phyloP scores from a whole-genome alignment of 495 filamentous ascomycete genomes.

The Jackrogersella multiformis region DNA sequence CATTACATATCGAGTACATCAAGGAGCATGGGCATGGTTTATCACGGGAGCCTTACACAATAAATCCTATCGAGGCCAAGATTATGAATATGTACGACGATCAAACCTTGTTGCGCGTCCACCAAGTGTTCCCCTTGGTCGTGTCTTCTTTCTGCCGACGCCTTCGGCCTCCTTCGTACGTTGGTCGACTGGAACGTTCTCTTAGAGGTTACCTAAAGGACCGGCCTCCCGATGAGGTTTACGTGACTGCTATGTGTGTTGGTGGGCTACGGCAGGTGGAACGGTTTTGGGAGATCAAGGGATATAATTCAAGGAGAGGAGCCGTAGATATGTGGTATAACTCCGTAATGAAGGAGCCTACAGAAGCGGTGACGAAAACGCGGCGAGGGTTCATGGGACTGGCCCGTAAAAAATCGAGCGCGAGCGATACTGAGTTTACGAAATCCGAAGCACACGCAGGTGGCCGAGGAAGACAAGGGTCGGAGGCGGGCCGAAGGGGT shows the following conservation, averaged over 20 bases:
- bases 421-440: constrained; percentile 27
- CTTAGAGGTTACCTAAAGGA: constrained; percentile 66
- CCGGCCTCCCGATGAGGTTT: constrained; percentile 64
- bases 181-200: constrained; percentile 63
- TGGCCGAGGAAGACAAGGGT: constrained; percentile 43
- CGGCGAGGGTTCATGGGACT: constrained; percentile 58
- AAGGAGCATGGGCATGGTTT: constrained; percentile 55
- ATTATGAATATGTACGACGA: constrained; percentile 67
- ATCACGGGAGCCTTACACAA: constrained; percentile 50
- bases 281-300: constrained; percentile 66
- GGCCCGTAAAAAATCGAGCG: constrained; percentile 59
- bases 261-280: constrained; percentile 65
- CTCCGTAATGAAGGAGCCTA: constrained; percentile 53
- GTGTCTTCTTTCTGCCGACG: constrained; percentile 65
- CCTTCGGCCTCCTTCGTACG: constrained; percentile 64
- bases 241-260: constrained; percentile 62
- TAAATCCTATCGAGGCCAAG: constrained; percentile 63
- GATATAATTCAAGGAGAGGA: constrained; percentile 62
- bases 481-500: constrained; percentile 40
- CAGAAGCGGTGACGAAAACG: constrained; percentile 54
- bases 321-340: constrained; percentile 64
- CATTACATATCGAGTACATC: constrained; percentile 62
- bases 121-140: constrained; percentile 64
- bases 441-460: constrained; percentile 20
- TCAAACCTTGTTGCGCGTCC: constrained; percentile 62